Evolutionary conservation across 2,329 filamentous ascomycete genomes (phyloP).

Genomic region (Pseudohalonectria lignicola): DNA sequence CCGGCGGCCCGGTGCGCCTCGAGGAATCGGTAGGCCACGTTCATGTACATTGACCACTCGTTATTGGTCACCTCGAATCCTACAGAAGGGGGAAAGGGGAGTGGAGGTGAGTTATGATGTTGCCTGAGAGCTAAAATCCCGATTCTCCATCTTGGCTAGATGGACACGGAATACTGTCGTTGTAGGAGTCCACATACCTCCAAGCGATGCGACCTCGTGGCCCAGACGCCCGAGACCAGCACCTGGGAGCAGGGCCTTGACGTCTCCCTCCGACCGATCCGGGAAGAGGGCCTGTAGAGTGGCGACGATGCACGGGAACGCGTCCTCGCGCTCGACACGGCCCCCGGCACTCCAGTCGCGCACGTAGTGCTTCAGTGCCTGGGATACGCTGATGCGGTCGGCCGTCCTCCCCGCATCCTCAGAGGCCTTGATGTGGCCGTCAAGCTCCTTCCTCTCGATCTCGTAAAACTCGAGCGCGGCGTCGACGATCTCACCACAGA

Average conservation of each 20-base stretch:
- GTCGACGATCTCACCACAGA: constrained; percentile 34
- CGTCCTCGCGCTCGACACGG: constrained; percentile 28
- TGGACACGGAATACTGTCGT: no score
- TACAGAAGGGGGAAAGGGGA: no score
- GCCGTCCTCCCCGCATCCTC: constrained; percentile 29
- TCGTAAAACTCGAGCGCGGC: constrained; percentile 34
- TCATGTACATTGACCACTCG: constrained; percentile 49
- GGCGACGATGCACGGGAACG: constrained; percentile 26
- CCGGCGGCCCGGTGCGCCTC: constrained; percentile 13
- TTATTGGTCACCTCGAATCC: constrained; percentile 40
- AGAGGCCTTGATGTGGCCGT: constrained; percentile 25
- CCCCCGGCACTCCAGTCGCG: constrained; percentile 44
- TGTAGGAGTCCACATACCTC: no score
- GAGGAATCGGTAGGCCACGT: constrained; percentile 39
- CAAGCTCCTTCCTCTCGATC: constrained; percentile 29
- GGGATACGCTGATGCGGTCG: constrained; percentile 27
- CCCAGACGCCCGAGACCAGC: constrained; percentile 40
- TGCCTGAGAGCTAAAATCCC: no score
- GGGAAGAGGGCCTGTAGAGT: constrained; percentile 20
- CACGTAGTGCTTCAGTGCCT: constrained; percentile 45
- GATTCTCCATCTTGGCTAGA: no score
- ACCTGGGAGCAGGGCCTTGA: constrained; percentile 38
- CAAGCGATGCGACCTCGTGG: constrained; percentile 33
- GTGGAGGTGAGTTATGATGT: neutral
- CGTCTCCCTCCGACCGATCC: constrained; percentile 4